Percentiles rank a stretch among this genome's conserved stretches.
Evolutionary conservation across 805 yeast genomes (phyloP).

Genomic region (Suhomyces xylopsoci): DNA sequence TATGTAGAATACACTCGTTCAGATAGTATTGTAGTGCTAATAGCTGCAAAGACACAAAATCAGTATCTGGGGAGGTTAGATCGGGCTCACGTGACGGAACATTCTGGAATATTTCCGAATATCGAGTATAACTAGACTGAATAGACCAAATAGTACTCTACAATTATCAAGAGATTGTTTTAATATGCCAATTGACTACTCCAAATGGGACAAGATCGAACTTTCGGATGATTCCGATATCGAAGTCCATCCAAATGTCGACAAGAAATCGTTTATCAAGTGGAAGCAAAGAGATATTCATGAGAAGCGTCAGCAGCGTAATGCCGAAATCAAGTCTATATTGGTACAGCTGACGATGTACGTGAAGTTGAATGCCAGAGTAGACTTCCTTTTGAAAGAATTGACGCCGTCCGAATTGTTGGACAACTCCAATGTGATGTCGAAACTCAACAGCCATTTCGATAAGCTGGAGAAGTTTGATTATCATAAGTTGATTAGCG

Average conservation of each 20-base stretch:
- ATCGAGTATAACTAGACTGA: background rate
- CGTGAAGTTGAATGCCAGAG: constrained; percentile 65
- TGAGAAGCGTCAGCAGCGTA: constrained; percentile 81
- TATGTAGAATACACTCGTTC: too few species aligned
- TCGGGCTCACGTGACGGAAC: constrained; percentile 1
- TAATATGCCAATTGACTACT: constrained; percentile 82
- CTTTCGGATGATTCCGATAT: constrained; percentile 94
- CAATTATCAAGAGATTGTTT: too few species aligned
- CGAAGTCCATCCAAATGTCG: constrained; percentile 98
- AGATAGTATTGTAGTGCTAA: too few species aligned
- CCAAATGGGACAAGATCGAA: constrained; percentile 97
- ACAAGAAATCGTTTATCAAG: constrained; percentile 82
- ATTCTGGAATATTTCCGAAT: background rate
- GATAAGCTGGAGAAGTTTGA: constrained; percentile 59
- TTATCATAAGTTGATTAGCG: constrained; percentile 32
- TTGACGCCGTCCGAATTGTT: constrained; percentile 40
- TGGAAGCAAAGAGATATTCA: constrained; percentile 99
- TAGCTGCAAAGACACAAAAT: background rate
- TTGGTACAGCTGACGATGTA: constrained; percentile 82
- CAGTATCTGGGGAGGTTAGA: too few species aligned
- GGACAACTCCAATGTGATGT: constrained; percentile 27
- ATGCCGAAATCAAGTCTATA: constrained; percentile 71
- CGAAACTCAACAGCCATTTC: constrained; percentile 48
- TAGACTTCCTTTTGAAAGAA: constrained; percentile 54
- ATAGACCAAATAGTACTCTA: too few species aligned